phyloP scores from a whole-genome alignment of 2,329 filamentous ascomycete species.

The Monosporascus cannonballus region DNA sequence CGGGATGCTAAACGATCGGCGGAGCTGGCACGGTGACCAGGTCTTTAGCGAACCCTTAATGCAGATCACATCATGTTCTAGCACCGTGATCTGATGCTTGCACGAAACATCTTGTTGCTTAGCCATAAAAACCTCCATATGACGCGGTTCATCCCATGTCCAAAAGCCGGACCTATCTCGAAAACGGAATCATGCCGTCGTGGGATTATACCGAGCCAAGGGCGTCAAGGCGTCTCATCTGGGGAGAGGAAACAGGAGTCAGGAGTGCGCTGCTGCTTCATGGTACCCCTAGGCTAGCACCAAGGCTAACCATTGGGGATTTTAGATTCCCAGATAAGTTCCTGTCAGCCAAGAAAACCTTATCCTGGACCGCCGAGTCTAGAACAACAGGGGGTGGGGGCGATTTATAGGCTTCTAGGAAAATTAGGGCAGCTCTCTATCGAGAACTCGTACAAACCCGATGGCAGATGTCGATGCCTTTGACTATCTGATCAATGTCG shows the following conservation, averaged over 20 bases:
- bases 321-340: too few species aligned
- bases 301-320: too few species aligned
- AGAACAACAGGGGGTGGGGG: too few species aligned
- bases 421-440: too few species aligned
- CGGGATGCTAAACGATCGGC: conserved; percentile 1
- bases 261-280: background rate
- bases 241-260: background rate
- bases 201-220: background rate
- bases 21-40: too few species aligned
- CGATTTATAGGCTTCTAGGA: too few species aligned
- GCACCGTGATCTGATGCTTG: background rate
- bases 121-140: background rate
- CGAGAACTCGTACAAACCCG: too few species aligned
- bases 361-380: too few species aligned
- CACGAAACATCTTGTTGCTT: background rate
- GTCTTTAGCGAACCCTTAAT: background rate
- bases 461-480: too few species aligned
- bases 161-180: background rate
- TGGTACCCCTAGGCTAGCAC: background rate
- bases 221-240: background rate
- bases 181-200: background rate
- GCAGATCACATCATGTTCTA: background rate
- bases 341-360: too few species aligned
- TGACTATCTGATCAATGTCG: too few species aligned
- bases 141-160: background rate